These are phyloP conservation scores for Jimgerdemannia flammicorona DNA, from an alignment of 192 early-diverging fungal species.

Conservation along the genomic window DNA sequence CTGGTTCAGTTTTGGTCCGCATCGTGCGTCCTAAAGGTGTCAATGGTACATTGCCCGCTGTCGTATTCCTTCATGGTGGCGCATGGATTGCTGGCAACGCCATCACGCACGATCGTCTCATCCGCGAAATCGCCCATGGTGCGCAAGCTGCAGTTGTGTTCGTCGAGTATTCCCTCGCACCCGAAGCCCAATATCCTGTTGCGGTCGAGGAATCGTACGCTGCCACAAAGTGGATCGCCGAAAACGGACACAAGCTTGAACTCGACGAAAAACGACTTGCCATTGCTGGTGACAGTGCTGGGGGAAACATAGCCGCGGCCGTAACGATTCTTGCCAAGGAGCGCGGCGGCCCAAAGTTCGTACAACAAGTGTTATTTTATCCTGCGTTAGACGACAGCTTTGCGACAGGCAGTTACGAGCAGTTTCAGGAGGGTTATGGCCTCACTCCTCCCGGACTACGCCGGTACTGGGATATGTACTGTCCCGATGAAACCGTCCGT, in stretches of 20 bases:
- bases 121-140: background rate
- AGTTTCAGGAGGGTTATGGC: background rate
- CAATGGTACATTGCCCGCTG: constrained; percentile 1
- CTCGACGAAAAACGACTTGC: background rate
- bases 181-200: no score
- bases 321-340: constrained; percentile 4
- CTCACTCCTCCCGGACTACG: constrained; percentile 1
- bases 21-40: constrained; percentile 1
- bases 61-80: constrained; percentile 12
- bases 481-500: background rate
- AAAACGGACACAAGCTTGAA: constrained; percentile 12
- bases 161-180: no score
- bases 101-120: constrained; percentile 8
- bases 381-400: no score
- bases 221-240: background rate
- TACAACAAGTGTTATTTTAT: no score
- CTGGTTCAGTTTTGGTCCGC: background rate
- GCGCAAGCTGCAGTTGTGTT: background rate
- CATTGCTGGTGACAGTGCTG: constrained; percentile 19
- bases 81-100: constrained; percentile 3
- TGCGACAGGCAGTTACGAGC: no score
- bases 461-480: constrained; percentile 15
- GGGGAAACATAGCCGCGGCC: constrained; percentile 12
- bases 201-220: no score
- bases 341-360: background rate